Evolutionary conservation across 2,329 filamentous ascomycete species (phyloP).

Genomic region (Penicillium sp.): DNA sequence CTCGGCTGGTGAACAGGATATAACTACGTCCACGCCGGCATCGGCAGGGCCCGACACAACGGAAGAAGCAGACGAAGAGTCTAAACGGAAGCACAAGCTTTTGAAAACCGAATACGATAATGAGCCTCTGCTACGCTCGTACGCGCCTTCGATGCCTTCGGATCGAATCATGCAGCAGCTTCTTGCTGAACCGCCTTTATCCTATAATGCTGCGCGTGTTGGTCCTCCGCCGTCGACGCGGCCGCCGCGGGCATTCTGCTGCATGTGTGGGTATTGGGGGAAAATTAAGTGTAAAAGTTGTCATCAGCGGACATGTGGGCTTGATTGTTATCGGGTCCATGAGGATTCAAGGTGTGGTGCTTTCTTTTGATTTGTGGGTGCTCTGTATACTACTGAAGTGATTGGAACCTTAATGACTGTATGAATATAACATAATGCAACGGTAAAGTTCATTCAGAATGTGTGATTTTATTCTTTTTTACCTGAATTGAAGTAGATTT

Average conservation of each 20-base stretch:
- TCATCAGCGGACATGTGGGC: constrained; percentile 43
- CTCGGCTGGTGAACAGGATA: constrained; percentile 7
- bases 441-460: constrained; percentile 8
- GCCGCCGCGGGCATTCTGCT: constrained; percentile 42
- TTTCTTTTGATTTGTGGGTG: constrained; percentile 28
- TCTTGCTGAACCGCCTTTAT: constrained; percentile 43
- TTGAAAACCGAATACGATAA: constrained; percentile 38
- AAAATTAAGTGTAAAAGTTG: constrained; percentile 46
- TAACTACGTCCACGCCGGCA: constrained; percentile 10
- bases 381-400: constrained; percentile 9
- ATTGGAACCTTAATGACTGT: constrained; percentile 12
- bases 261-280: constrained; percentile 49
- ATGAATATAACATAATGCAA: constrained; percentile 16
- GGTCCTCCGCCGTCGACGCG: constrained; percentile 30
- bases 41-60: constrained; percentile 9
- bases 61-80: constrained; percentile 13
- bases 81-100: constrained; percentile 18
- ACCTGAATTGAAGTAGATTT: no score
- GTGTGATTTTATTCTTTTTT: constrained; percentile 1
- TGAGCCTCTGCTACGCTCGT: constrained; percentile 40
- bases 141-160: constrained; percentile 40
- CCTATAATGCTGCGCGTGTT: constrained; percentile 44
- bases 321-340: constrained; percentile 46
- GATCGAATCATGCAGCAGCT: constrained; percentile 43
- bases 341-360: constrained; percentile 45